phyloP scores from a whole-genome alignment of 108 stramenopile species.

The Skeletonema menzelii region DNA sequence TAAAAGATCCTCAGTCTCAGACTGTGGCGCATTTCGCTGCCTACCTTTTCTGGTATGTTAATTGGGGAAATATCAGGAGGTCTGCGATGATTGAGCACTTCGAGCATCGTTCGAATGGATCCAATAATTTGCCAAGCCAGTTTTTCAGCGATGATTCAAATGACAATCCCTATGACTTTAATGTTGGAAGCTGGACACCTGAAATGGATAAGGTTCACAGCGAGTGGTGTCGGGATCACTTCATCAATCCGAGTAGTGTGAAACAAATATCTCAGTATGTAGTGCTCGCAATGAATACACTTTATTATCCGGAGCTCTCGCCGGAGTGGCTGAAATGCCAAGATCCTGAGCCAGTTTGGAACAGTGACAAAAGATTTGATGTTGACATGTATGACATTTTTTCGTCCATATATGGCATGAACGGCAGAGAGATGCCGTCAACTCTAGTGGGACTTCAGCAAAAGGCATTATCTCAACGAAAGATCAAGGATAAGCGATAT shows the following conservation, averaged over 20 bases:
- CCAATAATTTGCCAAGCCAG: neutral
- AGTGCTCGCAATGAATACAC: slow-evolving; percentile 34
- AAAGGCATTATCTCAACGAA: slow-evolving; percentile 10
- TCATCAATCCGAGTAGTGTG: slow-evolving; percentile 55
- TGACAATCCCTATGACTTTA: slow-evolving; percentile 9
- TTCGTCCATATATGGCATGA: slow-evolving; percentile 24
- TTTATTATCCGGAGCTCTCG: slow-evolving; percentile 42
- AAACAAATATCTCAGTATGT: slow-evolving; percentile 36
- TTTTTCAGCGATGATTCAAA: slow-evolving; percentile 9
- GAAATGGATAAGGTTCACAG: slow-evolving; percentile 42
- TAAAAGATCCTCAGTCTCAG: slow-evolving; percentile 31
- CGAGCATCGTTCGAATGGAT: neutral
- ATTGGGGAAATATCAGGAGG: slow-evolving; percentile 30
- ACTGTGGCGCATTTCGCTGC: slow-evolving; percentile 50
- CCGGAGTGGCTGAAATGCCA: slow-evolving; percentile 57
- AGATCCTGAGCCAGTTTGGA: slow-evolving; percentile 45
- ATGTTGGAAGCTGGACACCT: slow-evolving; percentile 47
- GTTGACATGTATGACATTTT: slow-evolving; percentile 12
- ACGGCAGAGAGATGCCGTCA: slow-evolving; percentile 17
- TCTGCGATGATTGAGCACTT: slow-evolving; percentile 30
- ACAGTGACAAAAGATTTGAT: slow-evolving; percentile 9
- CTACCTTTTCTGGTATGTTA: slow-evolving; percentile 46
- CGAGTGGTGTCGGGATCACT: slow-evolving; percentile 47
- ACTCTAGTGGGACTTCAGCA: slow-evolving; percentile 20
- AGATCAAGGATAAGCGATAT: slow-evolving; percentile 4